phyloP scores from a whole-genome alignment of 805 yeast species.

The Kazachstania viticola region DNA sequence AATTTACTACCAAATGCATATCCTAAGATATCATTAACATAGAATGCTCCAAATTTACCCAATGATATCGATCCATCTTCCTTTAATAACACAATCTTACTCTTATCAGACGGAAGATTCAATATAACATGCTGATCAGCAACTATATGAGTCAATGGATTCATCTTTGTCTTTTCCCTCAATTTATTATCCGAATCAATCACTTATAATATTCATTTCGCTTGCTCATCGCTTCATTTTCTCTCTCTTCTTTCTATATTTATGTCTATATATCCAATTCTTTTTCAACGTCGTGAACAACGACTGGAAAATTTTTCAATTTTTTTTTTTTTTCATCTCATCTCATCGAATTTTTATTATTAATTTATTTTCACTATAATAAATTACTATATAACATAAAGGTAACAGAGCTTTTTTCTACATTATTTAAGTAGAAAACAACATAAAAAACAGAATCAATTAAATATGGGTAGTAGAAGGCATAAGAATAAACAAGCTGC shows the following conservation, averaged over 20 bases:
- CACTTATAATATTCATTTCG: too few relatives aligned
- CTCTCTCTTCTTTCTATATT: too few relatives aligned
- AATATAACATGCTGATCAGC: conserved; percentile 39
- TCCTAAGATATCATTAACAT: conserved; percentile 65
- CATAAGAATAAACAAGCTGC: conserved; percentile 86
- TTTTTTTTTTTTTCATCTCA: too few relatives aligned
- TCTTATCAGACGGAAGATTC: conserved; percentile 70
- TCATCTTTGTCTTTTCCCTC: conserved; percentile 7
- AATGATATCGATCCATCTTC: conserved; percentile 52
- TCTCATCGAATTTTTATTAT: conserved; percentile 5
- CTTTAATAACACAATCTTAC: conserved; percentile 58
- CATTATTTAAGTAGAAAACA: not conserved
- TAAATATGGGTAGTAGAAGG: conserved; percentile 72
- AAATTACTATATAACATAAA: too few relatives aligned
- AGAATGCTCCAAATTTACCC: conserved; percentile 88
- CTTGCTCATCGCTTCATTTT: too few relatives aligned
- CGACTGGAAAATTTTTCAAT: conserved; percentile 3
- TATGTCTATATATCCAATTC: too few relatives aligned
- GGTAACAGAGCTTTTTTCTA: too few relatives aligned
- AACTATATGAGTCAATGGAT: conserved; percentile 19
- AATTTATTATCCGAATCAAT: too few relatives aligned
- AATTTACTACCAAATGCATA: conserved; percentile 81
- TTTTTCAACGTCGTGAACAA: not conserved
- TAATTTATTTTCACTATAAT: too few relatives aligned
- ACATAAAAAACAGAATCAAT: not conserved